Percentiles rank a stretch among this genome's conserved stretches.
Evolutionary conservation across 768 basidiomycete species (phyloP).

Genomic region (Phylloporus arenicola): DNA sequence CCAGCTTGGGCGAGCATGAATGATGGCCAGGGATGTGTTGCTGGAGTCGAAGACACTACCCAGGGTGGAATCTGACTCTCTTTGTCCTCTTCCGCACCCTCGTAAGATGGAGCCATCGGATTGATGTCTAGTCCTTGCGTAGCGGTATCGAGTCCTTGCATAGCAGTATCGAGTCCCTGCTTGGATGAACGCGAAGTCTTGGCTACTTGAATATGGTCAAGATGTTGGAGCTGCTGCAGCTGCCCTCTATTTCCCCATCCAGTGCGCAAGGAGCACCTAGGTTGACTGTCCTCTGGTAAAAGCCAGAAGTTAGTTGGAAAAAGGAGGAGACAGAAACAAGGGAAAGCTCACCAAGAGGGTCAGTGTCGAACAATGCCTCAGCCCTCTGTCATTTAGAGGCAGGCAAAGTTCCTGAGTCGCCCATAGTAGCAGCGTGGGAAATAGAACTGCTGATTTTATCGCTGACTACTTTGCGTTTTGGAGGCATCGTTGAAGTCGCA

Average conservation of each 20-base stretch:
- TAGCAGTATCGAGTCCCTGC: neutral
- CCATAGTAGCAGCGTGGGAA: no score
- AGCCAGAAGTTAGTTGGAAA: no score
- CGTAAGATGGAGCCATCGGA: neutral
- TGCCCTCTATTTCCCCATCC: neutral
- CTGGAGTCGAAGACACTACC: neutral
- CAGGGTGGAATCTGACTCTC: neutral
- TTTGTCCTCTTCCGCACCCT: neutral
- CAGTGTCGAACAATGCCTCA: no score
- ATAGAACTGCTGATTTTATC: no score
- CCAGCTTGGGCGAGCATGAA: neutral
- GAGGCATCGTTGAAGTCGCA: no score
- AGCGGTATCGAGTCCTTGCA: no score
- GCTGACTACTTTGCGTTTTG: no score
- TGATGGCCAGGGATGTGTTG: neutral
- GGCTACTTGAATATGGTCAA: neutral
- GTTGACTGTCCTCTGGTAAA: neutral
- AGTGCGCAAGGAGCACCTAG: neutral
- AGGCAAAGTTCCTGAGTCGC: no score
- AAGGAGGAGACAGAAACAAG: no score
- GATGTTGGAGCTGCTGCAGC: neutral
- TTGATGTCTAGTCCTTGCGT: neutral
- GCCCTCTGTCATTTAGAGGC: no score
- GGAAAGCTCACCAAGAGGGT: no score
- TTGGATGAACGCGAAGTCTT: neutral